These are phyloP conservation scores for Chaetoceros tenuissimus DNA, from an alignment of 108 stramenopile species.

Conservation along the genomic window DNA sequence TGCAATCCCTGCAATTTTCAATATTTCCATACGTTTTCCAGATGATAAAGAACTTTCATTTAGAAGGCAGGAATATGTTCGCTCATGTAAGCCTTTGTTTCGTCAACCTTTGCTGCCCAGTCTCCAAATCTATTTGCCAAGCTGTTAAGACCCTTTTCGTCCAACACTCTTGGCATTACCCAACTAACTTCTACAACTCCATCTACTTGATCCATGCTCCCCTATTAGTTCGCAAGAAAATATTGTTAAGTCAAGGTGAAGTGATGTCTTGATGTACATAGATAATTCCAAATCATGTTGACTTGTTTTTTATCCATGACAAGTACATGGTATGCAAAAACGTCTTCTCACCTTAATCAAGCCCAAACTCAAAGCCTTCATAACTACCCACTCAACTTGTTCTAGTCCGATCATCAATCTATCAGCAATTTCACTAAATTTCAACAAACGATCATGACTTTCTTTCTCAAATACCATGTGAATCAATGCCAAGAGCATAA, in stretches of 20 bases:
- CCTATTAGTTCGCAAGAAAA: too few relatives aligned
- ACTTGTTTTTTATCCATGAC: too few relatives aligned
- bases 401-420: constrained; percentile 50
- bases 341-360: too few relatives aligned
- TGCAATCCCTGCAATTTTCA: too few relatives aligned
- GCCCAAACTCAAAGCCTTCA: constrained; percentile 92
- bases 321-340: too few relatives aligned
- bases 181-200: constrained; percentile 84
- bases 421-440: constrained; percentile 83
- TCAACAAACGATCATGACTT: constrained; percentile 78
- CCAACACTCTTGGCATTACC: constrained; percentile 97
- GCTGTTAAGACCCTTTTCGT: constrained; percentile 59
- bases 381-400: constrained; percentile 97
- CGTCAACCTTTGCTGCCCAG: constrained; percentile 70
- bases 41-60: neutral
- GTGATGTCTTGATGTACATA: constrained; percentile 11
- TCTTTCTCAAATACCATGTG: constrained; percentile 89
- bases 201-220: constrained; percentile 84
- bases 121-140: constrained; percentile 77
- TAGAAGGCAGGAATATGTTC: constrained; percentile 25
- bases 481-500: constrained; percentile 89
- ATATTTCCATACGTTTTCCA: too few relatives aligned
- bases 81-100: constrained; percentile 58
- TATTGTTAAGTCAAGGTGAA: too few relatives aligned
- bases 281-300: constrained; percentile 14